Evolutionary conservation across 306 rosid genomes (phyloP).

Genomic region (Potentilla sterilis): DNA sequence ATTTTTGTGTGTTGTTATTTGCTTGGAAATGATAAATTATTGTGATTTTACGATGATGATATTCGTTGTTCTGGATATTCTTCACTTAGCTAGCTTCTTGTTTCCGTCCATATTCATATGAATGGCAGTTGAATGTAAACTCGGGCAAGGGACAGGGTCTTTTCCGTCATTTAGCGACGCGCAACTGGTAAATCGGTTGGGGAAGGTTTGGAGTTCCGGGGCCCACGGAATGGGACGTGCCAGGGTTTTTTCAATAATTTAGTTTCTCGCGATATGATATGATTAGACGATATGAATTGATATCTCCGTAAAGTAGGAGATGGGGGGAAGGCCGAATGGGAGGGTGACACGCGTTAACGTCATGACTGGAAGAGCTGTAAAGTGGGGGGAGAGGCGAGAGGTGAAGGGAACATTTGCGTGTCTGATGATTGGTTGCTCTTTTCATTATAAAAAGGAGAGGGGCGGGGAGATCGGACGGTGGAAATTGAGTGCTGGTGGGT

Average conservation of each 20-base stretch:
- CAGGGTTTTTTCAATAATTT: background rate
- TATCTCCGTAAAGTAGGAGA: background rate
- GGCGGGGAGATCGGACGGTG: constrained; percentile 22
- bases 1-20: constrained; percentile 6
- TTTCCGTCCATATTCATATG: no score
- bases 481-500: background rate
- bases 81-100: background rate
- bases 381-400: background rate
- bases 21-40: constrained; percentile 46
- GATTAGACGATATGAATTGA: background rate
- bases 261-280: constrained; percentile 8
- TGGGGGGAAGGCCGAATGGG: constrained; percentile 2
- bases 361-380: constrained; percentile 15
- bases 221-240: background rate
- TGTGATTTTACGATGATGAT: constrained; percentile 33
- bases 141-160: constrained; percentile 13
- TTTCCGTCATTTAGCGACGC: constrained; percentile 11
- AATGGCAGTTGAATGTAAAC: constrained; percentile 22
- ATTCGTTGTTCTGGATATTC: background rate
- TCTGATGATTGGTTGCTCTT: constrained; percentile 19
- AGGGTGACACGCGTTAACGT: constrained; percentile 20
- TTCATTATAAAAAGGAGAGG: background rate
- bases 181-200: constrained; percentile 40
- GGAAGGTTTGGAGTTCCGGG: constrained; percentile 31
- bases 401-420: constrained; percentile 32